A percentile compares a stretch with the other conserved stretches of the same genome.
These are phyloP conservation scores for Mrakia blollopis DNA, from an alignment of 768 basidiomycete genomes.

Conservation along the genomic window DNA sequence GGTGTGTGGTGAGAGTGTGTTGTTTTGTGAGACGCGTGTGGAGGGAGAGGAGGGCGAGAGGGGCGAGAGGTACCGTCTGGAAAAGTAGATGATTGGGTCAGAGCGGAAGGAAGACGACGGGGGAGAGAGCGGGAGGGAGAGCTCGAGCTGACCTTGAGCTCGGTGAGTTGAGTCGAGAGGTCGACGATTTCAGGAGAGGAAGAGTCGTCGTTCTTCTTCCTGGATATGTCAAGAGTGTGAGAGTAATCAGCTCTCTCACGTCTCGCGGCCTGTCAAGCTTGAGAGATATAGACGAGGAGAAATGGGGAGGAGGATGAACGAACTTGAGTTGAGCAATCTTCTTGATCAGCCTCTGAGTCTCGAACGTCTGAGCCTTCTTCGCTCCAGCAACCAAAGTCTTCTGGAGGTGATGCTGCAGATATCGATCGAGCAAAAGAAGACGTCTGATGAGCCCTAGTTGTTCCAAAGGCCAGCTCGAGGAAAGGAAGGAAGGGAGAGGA, in stretches of 20 bases:
- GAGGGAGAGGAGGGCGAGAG: background rate
- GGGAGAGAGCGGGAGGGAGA: background rate
- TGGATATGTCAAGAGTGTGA: background rate
- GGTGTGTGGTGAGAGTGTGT: conserved; percentile 7
- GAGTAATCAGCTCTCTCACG: background rate
- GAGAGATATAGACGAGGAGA: background rate
- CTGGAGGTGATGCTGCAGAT: conserved; percentile 62
- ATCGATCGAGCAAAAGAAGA: background rate
- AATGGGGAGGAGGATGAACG: conserved; percentile 37
- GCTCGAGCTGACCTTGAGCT: conserved; percentile 15
- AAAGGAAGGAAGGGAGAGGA: background rate
- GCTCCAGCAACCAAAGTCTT: conserved; percentile 68
- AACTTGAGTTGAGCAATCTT: conserved; percentile 55
- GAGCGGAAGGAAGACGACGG: background rate
- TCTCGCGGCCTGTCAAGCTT: background rate
- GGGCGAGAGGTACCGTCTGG: conserved; percentile 15
- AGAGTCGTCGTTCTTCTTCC: conserved; percentile 16
- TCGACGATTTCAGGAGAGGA: conserved; percentile 16
- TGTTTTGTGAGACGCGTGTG: conserved; percentile 22
- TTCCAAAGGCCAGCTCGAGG: background rate
- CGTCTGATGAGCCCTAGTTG: no score
- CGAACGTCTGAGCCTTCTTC: conserved; percentile 75
- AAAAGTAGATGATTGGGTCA: background rate
- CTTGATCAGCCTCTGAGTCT: conserved; percentile 77
- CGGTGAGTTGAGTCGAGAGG: conserved; percentile 15